A percentile compares a stretch with the other conserved stretches of the same genome.
These are phyloP conservation scores for Sphaerulina populicola DNA, from an alignment of 2,329 filamentous ascomycete species.

Conservation along the genomic window DNA sequence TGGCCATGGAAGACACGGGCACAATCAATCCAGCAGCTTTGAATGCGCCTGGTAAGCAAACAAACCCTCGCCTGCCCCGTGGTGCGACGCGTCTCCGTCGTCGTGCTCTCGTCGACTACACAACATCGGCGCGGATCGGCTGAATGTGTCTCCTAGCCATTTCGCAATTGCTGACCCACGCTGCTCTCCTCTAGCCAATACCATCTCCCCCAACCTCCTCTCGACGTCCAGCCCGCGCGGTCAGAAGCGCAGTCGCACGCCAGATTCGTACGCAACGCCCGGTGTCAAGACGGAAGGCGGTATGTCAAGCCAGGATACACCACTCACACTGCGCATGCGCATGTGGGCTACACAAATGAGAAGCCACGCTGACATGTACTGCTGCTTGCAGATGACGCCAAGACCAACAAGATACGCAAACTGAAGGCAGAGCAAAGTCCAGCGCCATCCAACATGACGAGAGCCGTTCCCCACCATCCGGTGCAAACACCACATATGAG, in stretches of 20 bases:
- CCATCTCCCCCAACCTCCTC: slow-evolving; percentile 39
- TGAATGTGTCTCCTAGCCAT: background rate
- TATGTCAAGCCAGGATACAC: slow-evolving; percentile 45
- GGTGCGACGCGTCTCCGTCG: slow-evolving; percentile 18
- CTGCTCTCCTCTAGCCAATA: slow-evolving; percentile 31
- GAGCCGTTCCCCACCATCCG: slow-evolving; percentile 44
- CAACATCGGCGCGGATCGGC: background rate
- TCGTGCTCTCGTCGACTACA: background rate
- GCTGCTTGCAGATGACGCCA: slow-evolving; percentile 36
- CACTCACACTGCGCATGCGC: background rate
- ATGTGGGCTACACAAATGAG: background rate
- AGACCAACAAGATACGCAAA: slow-evolving; percentile 42
- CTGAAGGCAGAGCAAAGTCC: slow-evolving; percentile 24
- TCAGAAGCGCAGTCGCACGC: slow-evolving; percentile 71
- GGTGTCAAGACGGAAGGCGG: slow-evolving; percentile 52
- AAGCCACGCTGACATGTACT: slow-evolving; percentile 19
- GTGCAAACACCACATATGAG: slow-evolving; percentile 50
- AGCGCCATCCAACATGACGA: slow-evolving; percentile 30
- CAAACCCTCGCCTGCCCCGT: slow-evolving; percentile 11
- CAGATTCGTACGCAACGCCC: slow-evolving; percentile 48
- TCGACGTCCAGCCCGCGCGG: slow-evolving; percentile 54
- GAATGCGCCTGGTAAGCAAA: slow-evolving; percentile 61
- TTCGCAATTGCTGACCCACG: slow-evolving; percentile 13
- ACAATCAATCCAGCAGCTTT: slow-evolving; percentile 87
- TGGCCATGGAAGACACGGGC: slow-evolving; percentile 61